phyloP scores from a whole-genome alignment of 805 yeast species.

The Monosporozyma unispora region DNA sequence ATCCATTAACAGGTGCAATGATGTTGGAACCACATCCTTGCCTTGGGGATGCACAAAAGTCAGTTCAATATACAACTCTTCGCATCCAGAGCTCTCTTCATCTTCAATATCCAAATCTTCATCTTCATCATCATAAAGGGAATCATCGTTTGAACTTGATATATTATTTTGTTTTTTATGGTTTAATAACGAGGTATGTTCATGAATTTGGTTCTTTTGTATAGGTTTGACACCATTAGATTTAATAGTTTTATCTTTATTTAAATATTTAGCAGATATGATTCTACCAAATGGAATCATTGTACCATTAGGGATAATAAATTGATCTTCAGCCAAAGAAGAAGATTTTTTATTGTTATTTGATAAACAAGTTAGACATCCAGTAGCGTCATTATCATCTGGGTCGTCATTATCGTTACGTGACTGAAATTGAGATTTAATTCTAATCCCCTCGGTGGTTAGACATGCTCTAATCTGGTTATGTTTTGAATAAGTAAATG shows the following conservation, averaged over 20 bases:
- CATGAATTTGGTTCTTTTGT: neutral
- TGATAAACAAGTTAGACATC: neutral
- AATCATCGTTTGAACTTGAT: neutral
- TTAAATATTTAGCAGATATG: conserved; percentile 18
- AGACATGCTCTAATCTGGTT: neutral
- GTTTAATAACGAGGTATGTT: neutral
- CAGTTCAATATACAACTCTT: conserved; percentile 2
- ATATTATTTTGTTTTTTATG: neutral
- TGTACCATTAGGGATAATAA: conserved; percentile 6
- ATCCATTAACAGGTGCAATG: conserved; percentile 22
- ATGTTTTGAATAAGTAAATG: neutral
- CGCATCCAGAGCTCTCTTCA: neutral
- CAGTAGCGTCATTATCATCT: neutral
- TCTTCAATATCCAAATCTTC: neutral
- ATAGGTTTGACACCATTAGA: neutral
- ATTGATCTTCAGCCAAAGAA: neutral
- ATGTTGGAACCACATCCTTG: conserved; percentile 26
- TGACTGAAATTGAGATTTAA: neutral
- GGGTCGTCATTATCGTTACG: neutral
- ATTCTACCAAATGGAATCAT: conserved; percentile 28
- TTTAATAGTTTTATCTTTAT: neutral
- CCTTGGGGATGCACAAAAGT: conserved; percentile 7
- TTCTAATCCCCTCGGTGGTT: neutral
- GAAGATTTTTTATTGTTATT: neutral
- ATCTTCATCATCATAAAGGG: neutral